phyloP scores from a whole-genome alignment of 352 stramenopile species.

The Plasmopara viticola region DNA sequence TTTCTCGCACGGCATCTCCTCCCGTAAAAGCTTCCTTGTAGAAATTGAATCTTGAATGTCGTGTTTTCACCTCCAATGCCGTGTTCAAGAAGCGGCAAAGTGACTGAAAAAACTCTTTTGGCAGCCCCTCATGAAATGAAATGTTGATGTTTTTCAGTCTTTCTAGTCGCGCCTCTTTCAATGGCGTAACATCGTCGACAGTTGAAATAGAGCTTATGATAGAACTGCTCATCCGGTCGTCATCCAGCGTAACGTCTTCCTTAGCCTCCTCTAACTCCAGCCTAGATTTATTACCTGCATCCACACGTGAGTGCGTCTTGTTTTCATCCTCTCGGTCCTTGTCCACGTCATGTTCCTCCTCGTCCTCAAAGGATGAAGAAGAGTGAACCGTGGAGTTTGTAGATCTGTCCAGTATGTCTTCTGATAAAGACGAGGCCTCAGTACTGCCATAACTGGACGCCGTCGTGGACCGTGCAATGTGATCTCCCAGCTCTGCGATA shows the following conservation, averaged over 20 bases:
- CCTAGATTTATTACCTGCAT: conserved; percentile 12
- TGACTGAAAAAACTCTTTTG: conserved; percentile 72
- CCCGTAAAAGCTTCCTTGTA: conserved; percentile 84
- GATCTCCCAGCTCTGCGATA: conserved; percentile 24
- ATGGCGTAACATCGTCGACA: conserved; percentile 42
- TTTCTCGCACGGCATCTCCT: conserved; percentile 62
- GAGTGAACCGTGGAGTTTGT: conserved; percentile 44
- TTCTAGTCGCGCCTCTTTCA: conserved; percentile 67
- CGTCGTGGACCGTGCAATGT: conserved; percentile 14
- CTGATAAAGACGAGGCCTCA: conserved; percentile 35
- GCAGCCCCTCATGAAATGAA: conserved; percentile 70
- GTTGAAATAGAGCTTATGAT: conserved; percentile 40
- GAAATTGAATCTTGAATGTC: conserved; percentile 80
- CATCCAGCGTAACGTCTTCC: conserved; percentile 32
- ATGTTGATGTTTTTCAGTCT: conserved; percentile 73
- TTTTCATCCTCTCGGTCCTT: conserved; percentile 24
- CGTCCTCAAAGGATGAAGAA: conserved; percentile 38
- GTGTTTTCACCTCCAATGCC: conserved; percentile 75
- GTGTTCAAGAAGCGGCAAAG: conserved; percentile 66
- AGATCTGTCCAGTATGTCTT: conserved; percentile 33
- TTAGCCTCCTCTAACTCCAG: conserved; percentile 15
- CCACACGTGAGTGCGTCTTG: conserved; percentile 11
- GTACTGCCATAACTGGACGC: conserved; percentile 58
- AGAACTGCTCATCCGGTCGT: conserved; percentile 24
- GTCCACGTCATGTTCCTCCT: conserved; percentile 30